Percentiles rank a stretch among this genome's conserved stretches.
These are phyloP conservation scores for Ceriops zippeliana DNA, from an alignment of 345 rosid genomes.

Conservation along the genomic window DNA sequence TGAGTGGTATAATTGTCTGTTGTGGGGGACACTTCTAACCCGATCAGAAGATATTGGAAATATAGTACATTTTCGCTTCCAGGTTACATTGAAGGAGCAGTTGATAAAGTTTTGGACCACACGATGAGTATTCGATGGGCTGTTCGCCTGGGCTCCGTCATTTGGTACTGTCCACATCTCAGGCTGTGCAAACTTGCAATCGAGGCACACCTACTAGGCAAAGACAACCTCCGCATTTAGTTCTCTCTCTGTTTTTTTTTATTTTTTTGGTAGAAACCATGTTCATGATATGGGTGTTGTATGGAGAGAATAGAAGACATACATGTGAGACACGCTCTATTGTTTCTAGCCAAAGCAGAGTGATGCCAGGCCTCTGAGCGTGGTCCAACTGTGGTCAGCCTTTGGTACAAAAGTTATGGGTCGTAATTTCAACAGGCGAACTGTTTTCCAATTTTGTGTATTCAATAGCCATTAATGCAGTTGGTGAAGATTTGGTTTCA, in stretches of 20 bases:
- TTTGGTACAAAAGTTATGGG: slow-evolving; percentile 2
- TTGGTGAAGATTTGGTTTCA: background rate
- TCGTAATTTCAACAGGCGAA: background rate
- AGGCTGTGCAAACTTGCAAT: slow-evolving; percentile 20
- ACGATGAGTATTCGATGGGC: slow-evolving; percentile 38
- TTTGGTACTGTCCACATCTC: slow-evolving; percentile 16
- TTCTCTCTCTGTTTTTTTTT: background rate
- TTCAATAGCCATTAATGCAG: background rate
- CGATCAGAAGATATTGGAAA: background rate
- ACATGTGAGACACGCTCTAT: background rate
- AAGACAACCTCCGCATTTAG: slow-evolving; percentile 10
- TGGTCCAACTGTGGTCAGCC: background rate
- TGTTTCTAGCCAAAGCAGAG: background rate
- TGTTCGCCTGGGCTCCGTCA: slow-evolving; percentile 18
- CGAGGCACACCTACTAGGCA: background rate
- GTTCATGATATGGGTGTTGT: too few relatives aligned
- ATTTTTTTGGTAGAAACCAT: too few relatives aligned
- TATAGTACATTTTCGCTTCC: background rate
- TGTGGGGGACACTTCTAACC: background rate
- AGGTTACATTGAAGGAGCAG: background rate
- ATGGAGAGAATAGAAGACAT: too few relatives aligned
- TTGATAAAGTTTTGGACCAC: slow-evolving; percentile 19
- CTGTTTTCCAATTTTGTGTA: too few relatives aligned
- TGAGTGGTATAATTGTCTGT: slow-evolving; percentile 27
- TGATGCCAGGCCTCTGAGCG: background rate